These are phyloP conservation scores for Calamus simplicifolius DNA, from an alignment of 176 grass and related monocot genomes.

Conservation along the genomic window DNA sequence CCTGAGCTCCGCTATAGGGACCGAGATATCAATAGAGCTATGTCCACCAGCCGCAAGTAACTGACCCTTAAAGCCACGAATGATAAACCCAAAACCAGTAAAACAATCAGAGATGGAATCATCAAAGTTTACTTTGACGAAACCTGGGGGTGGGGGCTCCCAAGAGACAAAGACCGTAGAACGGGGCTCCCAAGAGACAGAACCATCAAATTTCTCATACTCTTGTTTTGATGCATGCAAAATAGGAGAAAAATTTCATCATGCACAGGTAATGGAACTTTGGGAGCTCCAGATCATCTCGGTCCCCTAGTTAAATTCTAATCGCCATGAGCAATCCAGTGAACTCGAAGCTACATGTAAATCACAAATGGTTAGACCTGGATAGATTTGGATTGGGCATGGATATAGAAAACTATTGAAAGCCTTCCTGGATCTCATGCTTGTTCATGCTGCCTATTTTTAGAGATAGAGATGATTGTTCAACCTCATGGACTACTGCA, in stretches of 20 bases:
- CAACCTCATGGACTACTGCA: conserved; percentile 62
- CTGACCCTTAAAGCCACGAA: too few relatives aligned
- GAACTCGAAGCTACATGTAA: conserved; percentile 56
- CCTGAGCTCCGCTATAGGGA: too few relatives aligned
- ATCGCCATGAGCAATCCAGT: conserved; percentile 28
- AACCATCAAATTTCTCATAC: too few relatives aligned
- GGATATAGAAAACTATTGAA: conserved; percentile 94
- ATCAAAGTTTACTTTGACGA: too few relatives aligned
- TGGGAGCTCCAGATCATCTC: conserved; percentile 27
- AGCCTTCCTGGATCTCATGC: conserved; percentile 60
- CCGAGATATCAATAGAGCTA: too few relatives aligned
- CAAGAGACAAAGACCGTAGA: too few relatives aligned
- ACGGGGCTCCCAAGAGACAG: too few relatives aligned
- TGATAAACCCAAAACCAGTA: too few relatives aligned
- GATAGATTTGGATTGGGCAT: conserved; percentile 84
- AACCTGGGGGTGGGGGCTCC: too few relatives aligned
- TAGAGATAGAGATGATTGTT: conserved; percentile 51
- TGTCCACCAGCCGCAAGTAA: too few relatives aligned
- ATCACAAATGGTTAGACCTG: conserved; percentile 60
- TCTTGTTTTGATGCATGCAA: conserved; percentile 57
- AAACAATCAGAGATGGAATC: too few relatives aligned
- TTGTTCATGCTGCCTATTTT: conserved; percentile 62
- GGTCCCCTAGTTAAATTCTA: conserved; percentile 49
- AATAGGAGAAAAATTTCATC: conserved; percentile 27
- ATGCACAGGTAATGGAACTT: conserved; percentile 24